Evolutionary conservation across 2,329 filamentous ascomycete species (phyloP), one percentile per base, ranked within the genome.

Genomic region (Alternaria sp.): DNA sequence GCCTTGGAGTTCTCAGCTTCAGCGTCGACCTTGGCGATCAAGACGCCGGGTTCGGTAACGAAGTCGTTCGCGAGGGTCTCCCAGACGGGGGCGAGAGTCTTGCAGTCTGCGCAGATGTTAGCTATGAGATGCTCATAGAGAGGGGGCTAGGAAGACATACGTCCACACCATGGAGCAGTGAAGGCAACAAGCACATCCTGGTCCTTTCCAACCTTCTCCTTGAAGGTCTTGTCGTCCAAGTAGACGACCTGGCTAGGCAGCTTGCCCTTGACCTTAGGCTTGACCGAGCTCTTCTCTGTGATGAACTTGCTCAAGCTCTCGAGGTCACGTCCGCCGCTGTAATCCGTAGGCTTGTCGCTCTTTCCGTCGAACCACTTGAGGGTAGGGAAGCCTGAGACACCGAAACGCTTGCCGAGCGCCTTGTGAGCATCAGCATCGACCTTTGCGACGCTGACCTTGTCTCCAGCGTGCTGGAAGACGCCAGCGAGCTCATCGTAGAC

Each of bases 301-400:
- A 99, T 89, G 81, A 96, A 99, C 51, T 86, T 85, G 57, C 85
- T 86, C 82, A 99, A 83, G 79, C 91, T 93, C 73, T 98, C 96
- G 25, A 99, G 80, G 80, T 97, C 95, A 61, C 96, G 89, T 30
- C 92, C 93, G 63, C 92, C 90, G 64, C 88, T 91, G 85, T 98
- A 99, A 66, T 97, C 93, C 67, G 87, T 84, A 0, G 95, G 94
- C 76, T 88, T 90, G 63, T 93, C 89, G 79, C 91, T 95, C 87
- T 96, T 96, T 72, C 96, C 96, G 81, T 98, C 94, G 76, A 99
- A 99, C 87, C 89, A 99, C 83, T 99, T 99, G 76, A 99, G 84
- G 0, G 96, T 99, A 19, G 96, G 96, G 85, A 98, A 99, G 19
- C 96, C 96, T 82, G 96, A 91, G 52, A 99, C 88, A 46, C 91